A percentile compares a stretch with the other conserved stretches of the same genome.
These are phyloP conservation scores for Monosporozyma aquatica DNA, from an alignment of 805 yeast species.

Conservation along the genomic window DNA sequence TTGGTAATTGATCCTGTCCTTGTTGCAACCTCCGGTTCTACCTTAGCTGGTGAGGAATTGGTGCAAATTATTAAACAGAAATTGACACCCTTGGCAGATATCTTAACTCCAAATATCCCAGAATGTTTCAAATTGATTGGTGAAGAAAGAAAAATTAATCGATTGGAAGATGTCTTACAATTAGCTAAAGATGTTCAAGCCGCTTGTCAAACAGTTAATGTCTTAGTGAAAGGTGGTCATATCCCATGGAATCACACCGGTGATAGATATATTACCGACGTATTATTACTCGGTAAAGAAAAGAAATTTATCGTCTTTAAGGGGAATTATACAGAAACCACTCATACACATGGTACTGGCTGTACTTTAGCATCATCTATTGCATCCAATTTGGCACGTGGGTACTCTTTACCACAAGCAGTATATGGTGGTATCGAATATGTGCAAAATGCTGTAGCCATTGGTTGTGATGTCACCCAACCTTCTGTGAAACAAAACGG, in stretches of 20 bases:
- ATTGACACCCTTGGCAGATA: conserved; percentile 43
- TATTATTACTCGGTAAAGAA: conserved; percentile 39
- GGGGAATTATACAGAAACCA: conserved; percentile 38
- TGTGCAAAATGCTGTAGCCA: conserved; percentile 54
- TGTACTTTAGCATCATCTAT: conserved; percentile 80
- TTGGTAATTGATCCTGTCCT: conserved; percentile 77
- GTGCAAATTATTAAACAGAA: conserved; percentile 37
- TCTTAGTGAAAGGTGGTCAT: conserved; percentile 79
- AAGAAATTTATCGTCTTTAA: conserved; percentile 36
- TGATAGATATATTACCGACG: conserved; percentile 39
- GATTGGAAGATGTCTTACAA: conserved; percentile 34
- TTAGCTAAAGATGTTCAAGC: conserved; percentile 35
- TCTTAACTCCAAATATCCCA: conserved; percentile 66
- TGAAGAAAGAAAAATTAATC: conserved; percentile 19
- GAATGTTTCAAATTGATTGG: conserved; percentile 47
- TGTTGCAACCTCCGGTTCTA: conserved; percentile 70
- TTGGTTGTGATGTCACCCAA: conserved; percentile 30
- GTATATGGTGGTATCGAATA: conserved; percentile 52
- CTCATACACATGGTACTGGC: conserved; percentile 81
- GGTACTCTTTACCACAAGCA: conserved; percentile 38
- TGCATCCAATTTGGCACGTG: conserved; percentile 63
- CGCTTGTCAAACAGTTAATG: conserved; percentile 38
- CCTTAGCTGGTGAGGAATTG: conserved; percentile 36
- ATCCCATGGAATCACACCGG: conserved; percentile 35
- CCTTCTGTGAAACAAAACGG: conserved; percentile 49